These are phyloP conservation scores for Cryphonectria nitschkei DNA, from an alignment of 2,329 filamentous ascomycete species.

Conservation along the genomic window DNA sequence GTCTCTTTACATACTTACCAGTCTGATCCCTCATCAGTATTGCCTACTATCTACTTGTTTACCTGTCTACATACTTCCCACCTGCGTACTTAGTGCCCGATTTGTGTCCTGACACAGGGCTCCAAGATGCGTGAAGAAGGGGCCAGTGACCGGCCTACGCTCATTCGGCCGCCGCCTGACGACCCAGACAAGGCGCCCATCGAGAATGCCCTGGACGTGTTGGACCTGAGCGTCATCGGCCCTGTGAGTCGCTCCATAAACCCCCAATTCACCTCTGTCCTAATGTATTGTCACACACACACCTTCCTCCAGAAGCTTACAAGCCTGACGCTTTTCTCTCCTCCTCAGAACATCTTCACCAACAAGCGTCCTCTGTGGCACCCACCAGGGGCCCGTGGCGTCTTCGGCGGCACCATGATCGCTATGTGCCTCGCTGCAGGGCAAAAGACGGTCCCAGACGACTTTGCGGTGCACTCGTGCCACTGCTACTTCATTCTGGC, in stretches of 20 bases:
- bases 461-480: conserved; percentile 91
- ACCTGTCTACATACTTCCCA: not conserved
- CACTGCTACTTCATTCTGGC: conserved; percentile 99
- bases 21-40: not conserved
- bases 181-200: conserved; percentile 77
- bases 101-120: not conserved
- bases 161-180: conserved; percentile 75
- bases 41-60: not conserved
- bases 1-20: not conserved
- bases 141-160: conserved; percentile 48
- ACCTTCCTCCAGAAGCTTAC: not conserved
- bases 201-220: conserved; percentile 88
- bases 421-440: conserved; percentile 88
- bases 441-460: conserved; percentile 78
- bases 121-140: conserved; percentile 23
- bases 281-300: not conserved
- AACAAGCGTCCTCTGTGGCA: conserved; percentile 93
- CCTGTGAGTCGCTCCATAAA: conserved; percentile 57
- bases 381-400: conserved; percentile 85
- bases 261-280: not conserved
- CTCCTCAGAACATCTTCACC: conserved; percentile 72
- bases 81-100: not conserved
- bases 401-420: conserved; percentile 92
- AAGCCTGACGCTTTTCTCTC: conserved; percentile 4
- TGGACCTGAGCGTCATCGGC: conserved; percentile 74